Evolutionary conservation across 805 yeast genomes (phyloP).

Genomic region (Cyberlindnera euphorbiiphila): DNA sequence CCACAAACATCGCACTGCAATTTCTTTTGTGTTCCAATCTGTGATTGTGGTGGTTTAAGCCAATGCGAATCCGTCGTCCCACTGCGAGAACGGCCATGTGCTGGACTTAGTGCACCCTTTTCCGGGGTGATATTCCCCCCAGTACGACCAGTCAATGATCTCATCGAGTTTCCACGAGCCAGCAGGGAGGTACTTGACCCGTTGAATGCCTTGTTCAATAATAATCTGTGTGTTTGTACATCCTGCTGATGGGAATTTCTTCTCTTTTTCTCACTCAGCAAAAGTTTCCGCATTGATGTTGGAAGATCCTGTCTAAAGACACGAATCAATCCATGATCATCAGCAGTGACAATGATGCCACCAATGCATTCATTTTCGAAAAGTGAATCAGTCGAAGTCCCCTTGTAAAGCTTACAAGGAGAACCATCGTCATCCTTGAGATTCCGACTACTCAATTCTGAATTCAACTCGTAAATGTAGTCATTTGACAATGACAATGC

Average conservation of each 20-base stretch:
- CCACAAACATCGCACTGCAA: conserved; percentile 26
- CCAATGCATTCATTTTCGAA: conserved; percentile 33
- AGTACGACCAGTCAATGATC: conserved; percentile 1
- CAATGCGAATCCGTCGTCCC: conserved; percentile 20
- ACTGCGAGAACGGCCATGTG: conserved; percentile 17
- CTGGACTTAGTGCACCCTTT: conserved; percentile 6
- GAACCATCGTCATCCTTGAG: conserved; percentile 3
- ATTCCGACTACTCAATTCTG: conserved; percentile 21
- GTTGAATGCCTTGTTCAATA: conserved; percentile 16
- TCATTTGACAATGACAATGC: conserved; percentile 73
- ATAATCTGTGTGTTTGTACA: conserved; percentile 2
- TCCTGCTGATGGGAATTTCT: conserved; percentile 2
- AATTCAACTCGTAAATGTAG: conserved; percentile 61
- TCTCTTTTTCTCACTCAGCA: conserved; percentile 24
- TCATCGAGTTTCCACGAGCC: conserved; percentile 16
- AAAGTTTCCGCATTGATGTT: conserved; percentile 36
- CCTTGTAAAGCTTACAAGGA: conserved; percentile 4
- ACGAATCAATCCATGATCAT: conserved; percentile 65
- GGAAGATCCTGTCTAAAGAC: conserved; percentile 82
- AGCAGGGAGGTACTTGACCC: conserved; percentile 17
- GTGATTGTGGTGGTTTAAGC: not conserved
- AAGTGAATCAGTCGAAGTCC: conserved; percentile 12
- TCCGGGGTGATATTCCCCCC: conserved; percentile 2
- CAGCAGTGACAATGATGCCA: conserved; percentile 69
- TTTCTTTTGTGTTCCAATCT: conserved; percentile 5